These are phyloP conservation scores for Schwanniomyces occidentalis DNA, from an alignment of 805 yeast genomes.

Conservation along the genomic window DNA sequence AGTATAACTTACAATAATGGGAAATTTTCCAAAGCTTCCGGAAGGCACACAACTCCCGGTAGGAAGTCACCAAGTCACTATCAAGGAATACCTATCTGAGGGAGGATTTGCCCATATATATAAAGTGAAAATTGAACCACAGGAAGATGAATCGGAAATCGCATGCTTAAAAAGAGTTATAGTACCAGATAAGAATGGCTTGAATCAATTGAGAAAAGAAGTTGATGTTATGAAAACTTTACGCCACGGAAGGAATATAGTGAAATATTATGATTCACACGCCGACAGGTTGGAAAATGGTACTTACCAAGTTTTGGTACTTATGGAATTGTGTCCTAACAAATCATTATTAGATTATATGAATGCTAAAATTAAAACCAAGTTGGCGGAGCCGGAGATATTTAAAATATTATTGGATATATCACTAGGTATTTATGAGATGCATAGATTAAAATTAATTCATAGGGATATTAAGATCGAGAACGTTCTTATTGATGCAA, in stretches of 20 bases:
- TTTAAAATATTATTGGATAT: slow-evolving; percentile 82
- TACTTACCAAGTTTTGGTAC: slow-evolving; percentile 78
- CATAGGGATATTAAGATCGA: slow-evolving; percentile 95
- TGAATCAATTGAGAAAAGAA: slow-evolving; percentile 65
- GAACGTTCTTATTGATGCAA: slow-evolving; percentile 78
- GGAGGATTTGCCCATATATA: slow-evolving; percentile 86
- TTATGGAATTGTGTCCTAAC: slow-evolving; percentile 93
- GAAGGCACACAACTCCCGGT: slow-evolving; percentile 42
- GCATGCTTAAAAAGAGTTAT: slow-evolving; percentile 76
- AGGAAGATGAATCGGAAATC: slow-evolving; percentile 42
- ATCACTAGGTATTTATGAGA: slow-evolving; percentile 72
- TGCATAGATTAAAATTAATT: slow-evolving; percentile 79
- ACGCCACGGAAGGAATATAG: slow-evolving; percentile 57
- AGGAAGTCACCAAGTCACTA: slow-evolving; percentile 39
- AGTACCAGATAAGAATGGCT: slow-evolving; percentile 69
- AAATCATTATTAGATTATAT: slow-evolving; percentile 85
- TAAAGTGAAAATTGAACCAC: slow-evolving; percentile 55
- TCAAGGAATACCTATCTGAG: slow-evolving; percentile 39
- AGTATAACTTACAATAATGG: slow-evolving; percentile 14
- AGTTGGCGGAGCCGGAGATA: slow-evolving; percentile 74
- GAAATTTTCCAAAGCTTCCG: slow-evolving; percentile 30
- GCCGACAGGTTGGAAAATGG: slow-evolving; percentile 59
- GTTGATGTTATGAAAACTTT: slow-evolving; percentile 77
- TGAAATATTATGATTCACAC: slow-evolving; percentile 71
- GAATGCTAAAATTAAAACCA: slow-evolving; percentile 82